These are phyloP conservation scores for Avena insularis DNA, from an alignment of 176 grass and related monocot species.

Conservation along the genomic window DNA sequence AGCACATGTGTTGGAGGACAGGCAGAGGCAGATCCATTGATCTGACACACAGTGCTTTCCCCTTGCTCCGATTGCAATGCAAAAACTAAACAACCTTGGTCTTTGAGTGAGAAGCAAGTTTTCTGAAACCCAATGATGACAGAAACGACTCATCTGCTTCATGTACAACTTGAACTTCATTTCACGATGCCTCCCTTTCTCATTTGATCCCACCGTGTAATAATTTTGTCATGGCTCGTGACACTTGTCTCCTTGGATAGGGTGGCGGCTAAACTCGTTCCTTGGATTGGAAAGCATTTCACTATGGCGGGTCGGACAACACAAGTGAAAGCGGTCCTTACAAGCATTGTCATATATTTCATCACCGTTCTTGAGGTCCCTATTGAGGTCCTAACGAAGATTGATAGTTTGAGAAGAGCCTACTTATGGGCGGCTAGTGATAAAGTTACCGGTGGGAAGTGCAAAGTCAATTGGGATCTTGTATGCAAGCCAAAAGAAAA, in stretches of 20 bases:
- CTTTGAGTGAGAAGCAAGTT: neutral
- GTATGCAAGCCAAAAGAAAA: too few relatives aligned
- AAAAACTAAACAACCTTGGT: neutral
- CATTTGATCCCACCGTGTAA: neutral
- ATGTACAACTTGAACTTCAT: neutral
- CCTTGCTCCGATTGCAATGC: neutral
- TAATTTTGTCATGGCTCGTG: neutral
- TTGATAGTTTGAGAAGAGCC: too few relatives aligned
- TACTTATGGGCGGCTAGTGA: too few relatives aligned
- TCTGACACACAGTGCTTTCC: neutral
- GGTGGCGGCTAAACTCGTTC: too few relatives aligned
- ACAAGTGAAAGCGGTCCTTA: too few relatives aligned
- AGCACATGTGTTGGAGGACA: neutral
- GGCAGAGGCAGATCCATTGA: neutral
- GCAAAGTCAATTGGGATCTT: too few relatives aligned
- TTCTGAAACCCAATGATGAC: neutral
- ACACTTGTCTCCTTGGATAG: neutral
- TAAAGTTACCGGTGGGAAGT: too few relatives aligned
- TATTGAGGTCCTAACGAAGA: too few relatives aligned
- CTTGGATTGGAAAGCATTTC: too few relatives aligned
- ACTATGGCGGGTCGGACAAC: too few relatives aligned
- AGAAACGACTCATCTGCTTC: neutral
- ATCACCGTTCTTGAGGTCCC: too few relatives aligned
- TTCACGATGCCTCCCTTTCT: constrained; percentile 4
- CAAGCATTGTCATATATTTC: too few relatives aligned